Percentiles rank a stretch among this genome's conserved stretches.
Conservation (phyloP, 2,329 filamentous ascomycete genomes). For the Colletotrichum eleusines region DNA sequence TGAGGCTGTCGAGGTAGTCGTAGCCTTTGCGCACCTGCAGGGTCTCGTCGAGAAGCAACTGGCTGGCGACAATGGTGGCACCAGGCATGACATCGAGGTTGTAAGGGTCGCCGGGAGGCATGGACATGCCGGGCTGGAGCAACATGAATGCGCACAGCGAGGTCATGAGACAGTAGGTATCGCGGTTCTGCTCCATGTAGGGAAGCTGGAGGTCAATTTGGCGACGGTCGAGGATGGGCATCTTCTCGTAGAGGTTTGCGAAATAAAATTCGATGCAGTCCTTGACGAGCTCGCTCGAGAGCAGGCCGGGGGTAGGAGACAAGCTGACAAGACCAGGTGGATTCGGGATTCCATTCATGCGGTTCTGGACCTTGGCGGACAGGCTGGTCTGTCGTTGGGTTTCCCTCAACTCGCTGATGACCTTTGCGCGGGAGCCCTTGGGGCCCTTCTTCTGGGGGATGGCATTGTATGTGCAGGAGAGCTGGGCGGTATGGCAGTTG, state of each 20-base stretch:
- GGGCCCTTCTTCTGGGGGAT: conserved; percentile 83
- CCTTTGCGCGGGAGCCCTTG: conserved; percentile 79
- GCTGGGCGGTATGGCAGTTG: conserved; percentile 75
- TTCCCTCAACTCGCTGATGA: conserved; percentile 79
- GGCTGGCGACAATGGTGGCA: conserved; percentile 72
- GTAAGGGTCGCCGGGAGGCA: conserved; percentile 68
- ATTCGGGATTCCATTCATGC: conserved; percentile 67
- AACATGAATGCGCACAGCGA: conserved; percentile 76
- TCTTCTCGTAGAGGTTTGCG: conserved; percentile 72
- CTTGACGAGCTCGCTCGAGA: conserved; percentile 73
- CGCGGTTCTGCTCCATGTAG: conserved; percentile 72
- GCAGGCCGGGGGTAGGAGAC: conserved; percentile 69
- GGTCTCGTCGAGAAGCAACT: conserved; percentile 75
- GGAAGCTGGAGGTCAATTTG: conserved; percentile 69
- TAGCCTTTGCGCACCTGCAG: conserved; percentile 73
- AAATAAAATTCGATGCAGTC: conserved; percentile 78
- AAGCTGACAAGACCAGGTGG: conserved; percentile 61
- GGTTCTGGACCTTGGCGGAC: conserved; percentile 70
- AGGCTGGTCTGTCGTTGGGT: conserved; percentile 76
- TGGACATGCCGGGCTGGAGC: conserved; percentile 75
- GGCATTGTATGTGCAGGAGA: conserved; percentile 80
- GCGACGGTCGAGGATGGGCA: conserved; percentile 72
- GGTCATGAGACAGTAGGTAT: conserved; percentile 73
- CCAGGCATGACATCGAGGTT: conserved; percentile 68
- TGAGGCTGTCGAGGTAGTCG: conserved; percentile 69